These are phyloP conservation scores for Mucor piriformis DNA, from an alignment of 371 early-diverging fungal genomes.

Conservation along the genomic window DNA sequence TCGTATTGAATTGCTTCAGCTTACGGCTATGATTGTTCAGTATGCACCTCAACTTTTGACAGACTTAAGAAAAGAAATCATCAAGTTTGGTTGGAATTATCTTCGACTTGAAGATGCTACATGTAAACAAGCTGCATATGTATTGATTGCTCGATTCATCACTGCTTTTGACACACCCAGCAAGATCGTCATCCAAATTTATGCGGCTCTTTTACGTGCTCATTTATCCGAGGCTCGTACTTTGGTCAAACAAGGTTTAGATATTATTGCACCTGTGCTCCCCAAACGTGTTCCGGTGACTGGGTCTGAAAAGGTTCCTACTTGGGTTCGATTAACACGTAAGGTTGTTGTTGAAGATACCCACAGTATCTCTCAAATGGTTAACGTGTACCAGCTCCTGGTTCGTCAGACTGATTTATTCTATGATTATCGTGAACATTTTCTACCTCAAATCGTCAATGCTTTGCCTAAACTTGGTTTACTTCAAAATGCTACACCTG, in stretches of 20 bases:
- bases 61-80: slow-evolving; percentile 87
- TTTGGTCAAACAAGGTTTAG: slow-evolving; percentile 92
- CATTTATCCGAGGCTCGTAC: slow-evolving; percentile 84
- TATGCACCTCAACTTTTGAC: slow-evolving; percentile 75
- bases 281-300: slow-evolving; percentile 74
- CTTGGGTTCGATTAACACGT: slow-evolving; percentile 89
- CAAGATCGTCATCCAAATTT: slow-evolving; percentile 90
- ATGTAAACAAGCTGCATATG: slow-evolving; percentile 94
- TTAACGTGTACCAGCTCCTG: slow-evolving; percentile 88
- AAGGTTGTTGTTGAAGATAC: slow-evolving; percentile 91
- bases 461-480: slow-evolving; percentile 89
- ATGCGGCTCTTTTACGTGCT: slow-evolving; percentile 85
- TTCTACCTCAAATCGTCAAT: slow-evolving; percentile 86
- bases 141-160: slow-evolving; percentile 88
- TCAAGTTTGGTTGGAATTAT: slow-evolving; percentile 94
- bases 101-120: slow-evolving; percentile 90
- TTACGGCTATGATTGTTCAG: slow-evolving; percentile 88
- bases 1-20: slow-evolving; percentile 88
- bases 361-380: slow-evolving; percentile 83
- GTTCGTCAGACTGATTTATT: slow-evolving; percentile 88
- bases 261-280: slow-evolving; percentile 89
- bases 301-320: slow-evolving; percentile 59
- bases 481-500: slow-evolving; percentile 83
- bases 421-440: slow-evolving; percentile 86
- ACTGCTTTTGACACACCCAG: slow-evolving; percentile 90